These are phyloP conservation scores for Daucus carota DNA, from an alignment of 129 eudicot genomes.

Conservation along the genomic window DH1_v3.0 NC_030381.2:55102501-55103000, in stretches of 20 bases:
- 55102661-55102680: conserved; percentile 13
- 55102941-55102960: not conserved
- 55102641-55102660: not conserved
- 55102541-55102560: not conserved
- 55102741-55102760: conserved; percentile 47
- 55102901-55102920: conserved; percentile 61
- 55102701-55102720: conserved; percentile 30
- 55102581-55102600: not conserved
- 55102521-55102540: not conserved
- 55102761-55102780: conserved; percentile 40
- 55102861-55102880: conserved; percentile 88
- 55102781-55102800: conserved; percentile 46
- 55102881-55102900: conserved; percentile 76
- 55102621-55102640: not conserved
- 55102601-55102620: conserved; percentile 3
- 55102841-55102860: conserved; percentile 65
- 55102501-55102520: too few species aligned
- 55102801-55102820: conserved; percentile 55
- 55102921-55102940: conserved; percentile 4
- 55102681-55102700: conserved; percentile 15
- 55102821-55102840: conserved; percentile 50
- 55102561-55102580: not conserved
- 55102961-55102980: not conserved
- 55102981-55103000: not conserved
- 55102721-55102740: conserved; percentile 35